Conservation (phyloP, 495 filamentous ascomycete species). For the Xylaria telfairii region DNA sequence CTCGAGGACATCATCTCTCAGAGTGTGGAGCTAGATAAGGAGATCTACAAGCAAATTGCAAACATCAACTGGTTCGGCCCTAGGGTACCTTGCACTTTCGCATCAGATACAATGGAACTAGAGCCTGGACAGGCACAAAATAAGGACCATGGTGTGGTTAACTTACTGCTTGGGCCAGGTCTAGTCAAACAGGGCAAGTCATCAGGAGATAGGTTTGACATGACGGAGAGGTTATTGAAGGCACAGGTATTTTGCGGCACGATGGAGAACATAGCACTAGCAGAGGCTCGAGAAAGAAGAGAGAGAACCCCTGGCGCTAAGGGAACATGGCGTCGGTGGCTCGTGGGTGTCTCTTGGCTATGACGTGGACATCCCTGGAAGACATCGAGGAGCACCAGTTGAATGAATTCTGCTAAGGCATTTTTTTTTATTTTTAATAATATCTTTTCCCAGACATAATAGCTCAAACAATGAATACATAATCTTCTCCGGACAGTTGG, state of each 20-base stretch:
- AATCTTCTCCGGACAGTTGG: neutral
- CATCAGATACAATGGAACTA: neutral
- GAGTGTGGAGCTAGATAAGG: neutral
- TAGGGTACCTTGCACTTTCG: neutral
- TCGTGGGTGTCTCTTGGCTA: neutral
- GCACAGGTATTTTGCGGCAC: conserved; percentile 1
- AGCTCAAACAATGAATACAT: neutral
- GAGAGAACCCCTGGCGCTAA: neutral
- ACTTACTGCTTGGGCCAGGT: neutral
- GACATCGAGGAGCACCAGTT: neutral
- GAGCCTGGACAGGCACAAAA: neutral
- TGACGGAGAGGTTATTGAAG: neutral
- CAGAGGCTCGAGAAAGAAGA: neutral
- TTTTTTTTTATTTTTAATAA: neutral
- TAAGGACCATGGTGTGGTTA: neutral
- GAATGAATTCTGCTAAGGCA: neutral
- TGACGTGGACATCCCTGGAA: neutral
- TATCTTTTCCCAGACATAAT: neutral
- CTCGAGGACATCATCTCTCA: neutral
- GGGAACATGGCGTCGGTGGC: neutral
- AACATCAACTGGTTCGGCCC: neutral
- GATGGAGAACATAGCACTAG: neutral
- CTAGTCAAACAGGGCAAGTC: neutral
- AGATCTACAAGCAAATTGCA: neutral
- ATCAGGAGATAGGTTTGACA: neutral